These are phyloP conservation scores for Candida sanyaensis DNA, from an alignment of 1,139 yeast species.

Conservation along the genomic window DNA sequence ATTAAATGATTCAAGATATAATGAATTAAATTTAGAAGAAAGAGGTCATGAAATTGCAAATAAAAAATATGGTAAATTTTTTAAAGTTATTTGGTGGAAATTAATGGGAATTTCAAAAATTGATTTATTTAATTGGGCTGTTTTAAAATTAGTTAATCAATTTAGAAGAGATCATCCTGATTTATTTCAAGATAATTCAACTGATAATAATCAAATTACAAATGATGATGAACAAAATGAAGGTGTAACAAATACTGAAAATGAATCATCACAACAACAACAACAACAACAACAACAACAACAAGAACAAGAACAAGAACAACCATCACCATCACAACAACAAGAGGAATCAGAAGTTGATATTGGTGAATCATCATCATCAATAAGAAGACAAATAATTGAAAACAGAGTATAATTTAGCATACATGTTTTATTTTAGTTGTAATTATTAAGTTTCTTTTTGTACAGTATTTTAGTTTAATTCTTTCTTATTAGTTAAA, in stretches of 20 bases:
- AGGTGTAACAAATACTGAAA: background rate
- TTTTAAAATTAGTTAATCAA: constrained; percentile 38
- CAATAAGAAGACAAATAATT: constrained; percentile 22
- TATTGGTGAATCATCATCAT: constrained; percentile 4
- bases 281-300: no score
- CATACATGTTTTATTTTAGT: no score
- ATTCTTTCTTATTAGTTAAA: background rate
- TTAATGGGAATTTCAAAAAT: constrained; percentile 52
- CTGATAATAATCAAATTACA: constrained; percentile 1
- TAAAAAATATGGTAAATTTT: constrained; percentile 33
- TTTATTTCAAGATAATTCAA: constrained; percentile 1
- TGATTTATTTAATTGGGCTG: constrained; percentile 56
- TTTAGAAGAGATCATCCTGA: constrained; percentile 14
- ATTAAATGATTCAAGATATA: constrained; percentile 27
- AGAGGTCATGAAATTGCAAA: constrained; percentile 42
- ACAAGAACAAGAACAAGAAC: no score
- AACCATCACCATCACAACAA: background rate
- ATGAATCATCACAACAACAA: background rate
- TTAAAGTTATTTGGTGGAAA: constrained; percentile 50
- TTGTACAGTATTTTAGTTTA: no score
- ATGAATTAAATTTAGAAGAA: constrained; percentile 40
- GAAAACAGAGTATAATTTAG: constrained; percentile 28
- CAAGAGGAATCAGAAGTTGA: constrained; percentile 5
- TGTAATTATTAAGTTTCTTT: no score
- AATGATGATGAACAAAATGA: background rate